phyloP scores from a whole-genome alignment of 2,329 filamentous ascomycete species.

The Trichophaea hybrida region DNA sequence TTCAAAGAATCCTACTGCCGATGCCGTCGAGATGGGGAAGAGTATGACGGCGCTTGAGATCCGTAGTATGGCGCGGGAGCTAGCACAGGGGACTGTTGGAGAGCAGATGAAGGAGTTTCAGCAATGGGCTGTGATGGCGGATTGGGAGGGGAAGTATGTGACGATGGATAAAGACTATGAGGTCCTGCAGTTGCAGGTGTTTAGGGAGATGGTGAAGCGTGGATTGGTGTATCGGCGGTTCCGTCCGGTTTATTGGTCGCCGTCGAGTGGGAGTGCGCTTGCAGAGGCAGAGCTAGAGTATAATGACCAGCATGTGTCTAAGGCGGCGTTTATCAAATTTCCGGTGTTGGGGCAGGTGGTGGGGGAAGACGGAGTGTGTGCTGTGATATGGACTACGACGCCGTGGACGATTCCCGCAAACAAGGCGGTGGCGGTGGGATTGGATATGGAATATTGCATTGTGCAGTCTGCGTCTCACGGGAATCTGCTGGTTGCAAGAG shows the following conservation, averaged over 20 bases:
- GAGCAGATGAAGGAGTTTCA: conserved; percentile 60
- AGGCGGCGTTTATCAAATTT: conserved; percentile 66
- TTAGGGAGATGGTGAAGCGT: conserved; percentile 57
- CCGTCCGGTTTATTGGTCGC: conserved; percentile 79
- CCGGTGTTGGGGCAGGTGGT: conserved; percentile 40
- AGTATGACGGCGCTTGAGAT: conserved; percentile 43
- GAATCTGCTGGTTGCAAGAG: conserved; percentile 55
- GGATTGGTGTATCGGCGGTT: conserved; percentile 58
- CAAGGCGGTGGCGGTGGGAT: conserved; percentile 68
- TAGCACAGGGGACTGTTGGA: conserved; percentile 54
- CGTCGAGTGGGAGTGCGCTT: conserved; percentile 61
- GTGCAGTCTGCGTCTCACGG: conserved; percentile 44
- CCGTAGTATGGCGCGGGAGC: conserved; percentile 46
- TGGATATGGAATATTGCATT: conserved; percentile 58
- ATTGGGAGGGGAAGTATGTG: conserved; percentile 62
- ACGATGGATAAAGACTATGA: conserved; percentile 69
- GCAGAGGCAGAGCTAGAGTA: conserved; percentile 80
- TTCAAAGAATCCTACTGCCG: conserved; percentile 24
- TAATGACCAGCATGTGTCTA: conserved; percentile 56
- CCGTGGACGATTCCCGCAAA: conserved; percentile 96
- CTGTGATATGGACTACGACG: conserved; percentile 97
- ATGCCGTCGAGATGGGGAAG: conserved; percentile 28
- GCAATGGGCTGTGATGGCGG: conserved; percentile 63
- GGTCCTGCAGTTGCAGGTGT: conserved; percentile 58
- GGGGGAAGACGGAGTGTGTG: conserved; percentile 43